phyloP scores from a whole-genome alignment of 1,139 yeast genomes.

The Suhomyces bokatorum region DNA sequence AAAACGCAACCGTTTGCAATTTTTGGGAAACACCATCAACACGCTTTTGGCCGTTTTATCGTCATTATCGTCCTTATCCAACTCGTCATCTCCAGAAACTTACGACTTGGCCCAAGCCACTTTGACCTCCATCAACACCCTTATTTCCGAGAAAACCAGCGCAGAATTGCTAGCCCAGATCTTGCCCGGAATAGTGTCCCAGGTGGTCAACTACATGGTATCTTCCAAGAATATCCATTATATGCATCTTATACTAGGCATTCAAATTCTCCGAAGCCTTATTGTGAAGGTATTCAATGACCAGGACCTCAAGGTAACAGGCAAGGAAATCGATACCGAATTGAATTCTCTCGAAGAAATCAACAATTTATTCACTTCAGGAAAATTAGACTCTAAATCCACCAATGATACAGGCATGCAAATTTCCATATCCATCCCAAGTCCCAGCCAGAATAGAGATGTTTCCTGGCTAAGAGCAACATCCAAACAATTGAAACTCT shows the following conservation, averaged over 20 bases:
- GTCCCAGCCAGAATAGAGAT: constrained; percentile 36
- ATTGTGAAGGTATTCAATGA: constrained; percentile 38
- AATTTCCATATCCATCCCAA: constrained; percentile 5
- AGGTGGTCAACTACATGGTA: constrained; percentile 31
- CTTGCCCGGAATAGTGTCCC: constrained; percentile 43
- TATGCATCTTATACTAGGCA: constrained; percentile 21
- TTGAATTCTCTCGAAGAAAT: constrained; percentile 17
- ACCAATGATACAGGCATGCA: constrained; percentile 7
- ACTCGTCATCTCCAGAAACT: constrained; percentile 19
- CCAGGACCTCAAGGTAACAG: constrained; percentile 21
- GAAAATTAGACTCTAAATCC: constrained; percentile 9
- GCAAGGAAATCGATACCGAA: background rate
- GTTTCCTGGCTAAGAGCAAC: constrained; percentile 67
- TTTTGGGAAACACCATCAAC: constrained; percentile 31
- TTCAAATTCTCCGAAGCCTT: constrained; percentile 31
- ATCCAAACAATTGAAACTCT: constrained; percentile 55
- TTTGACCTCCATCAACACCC: constrained; percentile 17
- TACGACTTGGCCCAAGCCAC: constrained; percentile 14
- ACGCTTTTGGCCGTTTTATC: constrained; percentile 22
- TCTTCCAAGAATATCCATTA: constrained; percentile 28
- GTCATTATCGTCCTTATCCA: constrained; percentile 13
- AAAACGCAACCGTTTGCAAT: constrained; percentile 21
- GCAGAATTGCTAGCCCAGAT: constrained; percentile 37
- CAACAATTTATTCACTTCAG: constrained; percentile 21
- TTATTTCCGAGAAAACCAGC: constrained; percentile 21